Evolutionary conservation across 1,284 basidiomycete species (phyloP).

Genomic region (Quambalaria eucalypti): DNA sequence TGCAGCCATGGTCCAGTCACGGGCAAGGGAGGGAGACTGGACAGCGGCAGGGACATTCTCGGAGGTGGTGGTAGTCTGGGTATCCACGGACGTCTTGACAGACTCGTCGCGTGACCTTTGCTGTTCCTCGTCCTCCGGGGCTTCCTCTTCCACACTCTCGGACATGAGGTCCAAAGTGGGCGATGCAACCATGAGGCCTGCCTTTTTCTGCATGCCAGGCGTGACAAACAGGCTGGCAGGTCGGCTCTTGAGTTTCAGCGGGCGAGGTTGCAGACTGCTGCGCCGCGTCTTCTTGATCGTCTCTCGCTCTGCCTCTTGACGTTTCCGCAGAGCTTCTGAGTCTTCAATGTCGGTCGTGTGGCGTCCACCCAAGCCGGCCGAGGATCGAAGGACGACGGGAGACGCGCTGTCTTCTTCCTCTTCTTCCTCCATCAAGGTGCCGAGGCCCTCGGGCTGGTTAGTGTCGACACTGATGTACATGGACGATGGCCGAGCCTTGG

Average conservation of each 20-base stretch:
- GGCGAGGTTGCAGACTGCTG: conserved; percentile 26
- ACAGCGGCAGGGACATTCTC: background rate
- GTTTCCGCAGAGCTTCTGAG: conserved; percentile 11
- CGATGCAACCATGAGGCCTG: background rate
- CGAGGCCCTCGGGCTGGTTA: conserved; percentile 22
- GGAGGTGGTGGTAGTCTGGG: background rate
- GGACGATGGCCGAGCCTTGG: conserved; percentile 16
- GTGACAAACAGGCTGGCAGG: conserved; percentile 34
- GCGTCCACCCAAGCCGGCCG: conserved; percentile 8
- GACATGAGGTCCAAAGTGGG: background rate
- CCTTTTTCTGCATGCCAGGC: conserved; percentile 6
- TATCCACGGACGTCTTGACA: background rate
- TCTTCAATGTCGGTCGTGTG: conserved; percentile 14
- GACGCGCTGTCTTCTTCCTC: conserved; percentile 27
- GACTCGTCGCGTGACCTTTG: no score
- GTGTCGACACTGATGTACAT: conserved; percentile 17
- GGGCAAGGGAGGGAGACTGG: background rate
- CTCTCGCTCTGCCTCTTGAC: conserved; percentile 20
- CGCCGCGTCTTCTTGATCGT: conserved; percentile 26
- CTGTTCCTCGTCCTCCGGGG: background rate
- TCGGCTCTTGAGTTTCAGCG: conserved; percentile 37
- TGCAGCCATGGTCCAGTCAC: background rate
- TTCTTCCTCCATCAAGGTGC: conserved; percentile 36
- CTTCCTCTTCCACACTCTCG: background rate
- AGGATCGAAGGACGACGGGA: background rate